Base-by-base conservation (phyloP, 805 yeast genomes). In the Candida hungchunana region DNA sequence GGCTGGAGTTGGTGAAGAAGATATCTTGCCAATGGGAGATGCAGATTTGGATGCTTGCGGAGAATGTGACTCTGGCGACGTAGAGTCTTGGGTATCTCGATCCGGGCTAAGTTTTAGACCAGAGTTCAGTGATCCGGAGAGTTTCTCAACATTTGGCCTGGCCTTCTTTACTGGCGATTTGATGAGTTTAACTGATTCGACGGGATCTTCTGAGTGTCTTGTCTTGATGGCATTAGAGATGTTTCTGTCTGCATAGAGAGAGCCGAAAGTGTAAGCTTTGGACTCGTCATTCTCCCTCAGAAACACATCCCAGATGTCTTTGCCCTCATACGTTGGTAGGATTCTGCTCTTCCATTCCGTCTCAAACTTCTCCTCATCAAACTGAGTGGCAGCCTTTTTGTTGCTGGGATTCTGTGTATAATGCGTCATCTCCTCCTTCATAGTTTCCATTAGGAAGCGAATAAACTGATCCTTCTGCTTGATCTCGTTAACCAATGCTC, bases 401-500 rank as follows among this genome's bases (percentile, higher is more conserved):
- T 62, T 31, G 7, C 36, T 16, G 2, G 36, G 36, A 16, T 28
- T 34, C 12, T 34, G 16, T 5, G 35, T 17, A 16, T 34, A 27
- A 16, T 18, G 9, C 7, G 30, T 18, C 3, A 33, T 34, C 11
- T 34, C 29, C 7, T 16, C 15, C 6, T 46, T 48, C 14, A 62
- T 31, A 11, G 48, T 51, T 17, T 60, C 63, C 18, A 32, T 37
- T 2, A 63, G 31, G 32, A 50, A 59, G 5, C 56, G 42, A 3
- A 63, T 51, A 1, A 59, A 56, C 17, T 47, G 42, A 36, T 63
- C 69, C 31, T 62, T 63, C 5, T 40, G 37, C 4, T 47, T 43
- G 14, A 60, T 34, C 12, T 48, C 37, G 15, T 40, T 40, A 7
- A 41, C 24, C 26, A 56, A 31, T 16, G 44, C 44, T 15, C 36